Evolutionary conservation across 768 basidiomycete species (phyloP).

Genomic region (Boletus eberwhitei): DNA sequence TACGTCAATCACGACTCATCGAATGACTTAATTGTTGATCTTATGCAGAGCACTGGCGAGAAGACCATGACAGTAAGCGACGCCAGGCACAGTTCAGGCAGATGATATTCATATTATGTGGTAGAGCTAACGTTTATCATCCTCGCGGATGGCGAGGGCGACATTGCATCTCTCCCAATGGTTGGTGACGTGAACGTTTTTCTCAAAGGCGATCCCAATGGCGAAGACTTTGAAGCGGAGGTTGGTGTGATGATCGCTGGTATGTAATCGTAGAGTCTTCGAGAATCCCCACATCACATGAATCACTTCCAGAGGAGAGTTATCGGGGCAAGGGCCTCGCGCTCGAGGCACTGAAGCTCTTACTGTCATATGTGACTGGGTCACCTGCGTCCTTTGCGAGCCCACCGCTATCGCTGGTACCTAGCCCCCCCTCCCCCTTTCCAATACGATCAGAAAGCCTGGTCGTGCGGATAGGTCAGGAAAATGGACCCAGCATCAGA

Average conservation of each 20-base stretch:
- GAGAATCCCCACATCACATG: neutral
- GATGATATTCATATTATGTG: neutral
- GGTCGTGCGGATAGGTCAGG: constrained; percentile 66
- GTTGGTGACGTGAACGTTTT: constrained; percentile 93
- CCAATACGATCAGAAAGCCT: constrained; percentile 46
- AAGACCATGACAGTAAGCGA: constrained; percentile 73
- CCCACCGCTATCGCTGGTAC: constrained; percentile 13
- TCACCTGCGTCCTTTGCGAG: constrained; percentile 24
- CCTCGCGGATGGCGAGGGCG: constrained; percentile 42
- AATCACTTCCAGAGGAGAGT: constrained; percentile 45
- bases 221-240: constrained; percentile 65
- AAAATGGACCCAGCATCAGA: constrained; percentile 64
- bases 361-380: constrained; percentile 67
- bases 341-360: constrained; percentile 55
- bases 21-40: neutral
- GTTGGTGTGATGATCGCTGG: constrained; percentile 94
- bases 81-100: neutral
- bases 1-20: constrained; percentile 33
- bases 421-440: constrained; percentile 37
- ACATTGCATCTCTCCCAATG: constrained; percentile 53
- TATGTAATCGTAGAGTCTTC: constrained; percentile 19
- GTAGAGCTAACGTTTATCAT: constrained; percentile 88
- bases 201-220: constrained; percentile 51
- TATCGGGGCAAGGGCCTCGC: constrained; percentile 73
- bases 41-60: constrained; percentile 72